Evolutionary conservation across 2,329 filamentous ascomycete species (phyloP), one percentile per base, ranked within the genome.

Genomic region (Calonectria crousiana): DNA sequence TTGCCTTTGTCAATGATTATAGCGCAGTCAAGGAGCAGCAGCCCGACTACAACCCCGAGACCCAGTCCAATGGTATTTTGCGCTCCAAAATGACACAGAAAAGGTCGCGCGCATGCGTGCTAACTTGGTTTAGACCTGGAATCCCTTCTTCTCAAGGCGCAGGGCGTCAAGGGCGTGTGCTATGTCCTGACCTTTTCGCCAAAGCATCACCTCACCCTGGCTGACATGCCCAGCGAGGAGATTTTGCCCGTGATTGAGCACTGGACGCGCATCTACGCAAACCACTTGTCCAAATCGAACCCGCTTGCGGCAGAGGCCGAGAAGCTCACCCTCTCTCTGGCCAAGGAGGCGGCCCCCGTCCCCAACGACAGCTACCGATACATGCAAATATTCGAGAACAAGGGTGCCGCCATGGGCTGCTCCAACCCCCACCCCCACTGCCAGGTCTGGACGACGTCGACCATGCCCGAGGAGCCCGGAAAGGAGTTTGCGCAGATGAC

Each of bases 351-450:
- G 16, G 82, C 83, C 13, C 85, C 85, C 8, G 56, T 79, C 1
- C 93, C 95, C 6, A 92, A 89, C 67, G 90, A 94, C 68, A 95
- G 98, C 85, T 95, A 98, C 81, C 92, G 94, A 69, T 98, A 98
- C 86, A 98, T 99, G 96, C 97, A 99, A 84, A 98, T 99, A 77
- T 99, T 99, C 76, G 97, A 99, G 87, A 99, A 99, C 88, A 99
- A 99, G 86, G 97, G 97, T 67, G 92, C 94, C 1, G 95, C 96
- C 14, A 99, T 99, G 97, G 97, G 97, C 67, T 99, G 97, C 88
- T 98, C 96, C 1, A 99, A 99, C 84, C 97, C 97, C 0, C 97
- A 99, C 84, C 97, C 97, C 0, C 97, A 99, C 86, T 96, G 97
- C 73, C 97, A 99, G 84, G 90, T 98, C 76, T 99, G 97, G 97